These are phyloP conservation scores for Boletus barrowsii DNA, from an alignment of 768 basidiomycete genomes.

Conservation along the genomic window DNA sequence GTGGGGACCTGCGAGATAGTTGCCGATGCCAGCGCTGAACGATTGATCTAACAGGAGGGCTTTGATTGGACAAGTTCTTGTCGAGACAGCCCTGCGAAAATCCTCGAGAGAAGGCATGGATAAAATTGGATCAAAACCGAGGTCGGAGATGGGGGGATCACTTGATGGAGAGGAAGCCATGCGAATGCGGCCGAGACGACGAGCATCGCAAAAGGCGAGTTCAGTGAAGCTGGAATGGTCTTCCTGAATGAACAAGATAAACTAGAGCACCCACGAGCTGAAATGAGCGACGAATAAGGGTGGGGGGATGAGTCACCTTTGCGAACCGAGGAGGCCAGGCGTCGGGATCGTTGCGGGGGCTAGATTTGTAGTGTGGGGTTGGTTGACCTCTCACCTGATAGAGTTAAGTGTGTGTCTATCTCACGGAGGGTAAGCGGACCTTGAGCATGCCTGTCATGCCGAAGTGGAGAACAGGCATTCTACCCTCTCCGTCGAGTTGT, in stretches of 20 bases:
- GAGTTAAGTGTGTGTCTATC: background rate
- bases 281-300: background rate
- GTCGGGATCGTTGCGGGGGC: conserved; percentile 37
- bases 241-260: conserved; percentile 58
- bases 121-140: conserved; percentile 77
- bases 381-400: conserved; percentile 45
- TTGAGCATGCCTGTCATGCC: conserved; percentile 88
- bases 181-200: conserved; percentile 68
- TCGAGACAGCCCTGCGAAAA: conserved; percentile 47
- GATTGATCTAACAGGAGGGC: conserved; percentile 76
- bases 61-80: conserved; percentile 65
- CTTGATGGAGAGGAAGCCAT: conserved; percentile 52
- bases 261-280: conserved; percentile 36
- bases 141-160: conserved; percentile 67
- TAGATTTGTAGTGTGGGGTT: conserved; percentile 49
- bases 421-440: conserved; percentile 30
- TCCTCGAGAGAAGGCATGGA: conserved; percentile 57
- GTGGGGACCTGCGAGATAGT: conserved; percentile 70
- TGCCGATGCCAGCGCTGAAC: conserved; percentile 79
- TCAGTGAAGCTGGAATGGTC: conserved; percentile 36
- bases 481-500: conserved; percentile 56
- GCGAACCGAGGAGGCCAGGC: conserved; percentile 66
- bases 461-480: conserved; percentile 70
- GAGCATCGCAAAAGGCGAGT: conserved; percentile 69
- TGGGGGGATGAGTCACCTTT: conserved; percentile 41